Conservation (phyloP, 129 eudicot species). For the Glebionis coronaria region DNA sequence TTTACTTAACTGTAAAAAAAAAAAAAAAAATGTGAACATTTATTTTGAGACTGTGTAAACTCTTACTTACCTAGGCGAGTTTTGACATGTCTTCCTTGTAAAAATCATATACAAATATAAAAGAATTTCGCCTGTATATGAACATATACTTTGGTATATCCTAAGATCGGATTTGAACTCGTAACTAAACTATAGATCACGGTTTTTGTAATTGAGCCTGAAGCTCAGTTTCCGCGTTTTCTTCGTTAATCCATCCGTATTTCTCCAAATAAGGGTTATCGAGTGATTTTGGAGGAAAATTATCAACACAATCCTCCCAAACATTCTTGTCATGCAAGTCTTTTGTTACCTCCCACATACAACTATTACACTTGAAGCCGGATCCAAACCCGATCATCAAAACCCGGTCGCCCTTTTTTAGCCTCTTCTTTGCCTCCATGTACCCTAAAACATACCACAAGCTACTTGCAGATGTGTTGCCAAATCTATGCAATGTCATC, state of each 20-base stretch:
- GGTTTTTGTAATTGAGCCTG: conserved; percentile 15
- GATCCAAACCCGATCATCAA: conserved; percentile 50
- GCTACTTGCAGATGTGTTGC: conserved; percentile 47
- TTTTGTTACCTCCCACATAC: conserved; percentile 37
- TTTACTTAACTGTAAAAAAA: too few species aligned
- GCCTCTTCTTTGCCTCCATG: conserved; percentile 36
- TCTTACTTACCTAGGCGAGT: too few species aligned
- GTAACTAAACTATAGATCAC: not conserved
- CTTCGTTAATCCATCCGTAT: conserved; percentile 38
- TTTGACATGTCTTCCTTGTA: too few species aligned
- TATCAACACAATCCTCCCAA: conserved; percentile 37
- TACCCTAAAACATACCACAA: conserved; percentile 53
- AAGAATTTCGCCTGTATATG: too few species aligned
- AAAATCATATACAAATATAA: too few species aligned
- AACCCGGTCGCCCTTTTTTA: conserved; percentile 40
- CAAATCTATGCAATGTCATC: conserved; percentile 46
- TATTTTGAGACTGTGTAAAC: too few species aligned
- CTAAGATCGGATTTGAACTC: not conserved
- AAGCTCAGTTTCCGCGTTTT: conserved; percentile 13
- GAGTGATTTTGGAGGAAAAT: conserved; percentile 31
- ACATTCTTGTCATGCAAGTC: conserved; percentile 36
- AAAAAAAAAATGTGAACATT: too few species aligned
- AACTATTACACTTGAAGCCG: conserved; percentile 77
- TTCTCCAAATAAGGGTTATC: conserved; percentile 37
- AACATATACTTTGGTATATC: not conserved